Base-by-base conservation (phyloP, 1,284 basidiomycete genomes). In the Cryptococcus deneoformans region DNA sequence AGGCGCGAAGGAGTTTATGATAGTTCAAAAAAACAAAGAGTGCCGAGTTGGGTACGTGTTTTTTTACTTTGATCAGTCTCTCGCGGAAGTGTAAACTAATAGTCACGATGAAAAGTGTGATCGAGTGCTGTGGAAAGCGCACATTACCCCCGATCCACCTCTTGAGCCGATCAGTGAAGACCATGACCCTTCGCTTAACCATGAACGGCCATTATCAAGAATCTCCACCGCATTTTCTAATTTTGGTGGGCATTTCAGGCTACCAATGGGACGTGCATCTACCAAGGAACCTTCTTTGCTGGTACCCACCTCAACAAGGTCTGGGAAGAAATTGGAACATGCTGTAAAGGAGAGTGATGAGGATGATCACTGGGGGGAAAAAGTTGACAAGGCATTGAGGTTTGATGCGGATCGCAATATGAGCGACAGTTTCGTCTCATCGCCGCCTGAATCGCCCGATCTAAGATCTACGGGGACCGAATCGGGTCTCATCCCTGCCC, bases 1-100 rank as follows among this genome's bases (percentile, higher is more conserved):
- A 63, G 63, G 39, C 57, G 77, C 6, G 68, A 72, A 44, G 79
- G 80, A 14, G 75, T 78, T 5, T 82, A 81, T 65, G 80, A 82
- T 56, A 78, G 78, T 14, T 78, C 76, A 29, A 77, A 80, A 53
- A 82, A 82, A 65, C 79, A 81, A 64, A 67, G 80, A 20, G 79
- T 82, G 1, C 80, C 80, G 0, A 78, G 76, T 46, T 82, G 80
- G 80, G 74, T 76, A 48, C 64, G 51, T 14, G 20, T 9, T 3
- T 39, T 1, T 29, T 20, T 20, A 20, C 20, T 20, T 20, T 20
- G 20, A 16, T 38, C 9, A 38, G 39, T 12, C n/a, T 50, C 44
- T 12, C 12, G 24, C 9, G 11, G 12, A 20, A 20, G 20, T 20
- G 20, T 20, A 20, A 20, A 20, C 20, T 20, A 20, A 20, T 20